Evolutionary conservation across 2,329 filamentous ascomycete genomes (phyloP).

Genomic region (Pseudogymnoascus sp.): DNA sequence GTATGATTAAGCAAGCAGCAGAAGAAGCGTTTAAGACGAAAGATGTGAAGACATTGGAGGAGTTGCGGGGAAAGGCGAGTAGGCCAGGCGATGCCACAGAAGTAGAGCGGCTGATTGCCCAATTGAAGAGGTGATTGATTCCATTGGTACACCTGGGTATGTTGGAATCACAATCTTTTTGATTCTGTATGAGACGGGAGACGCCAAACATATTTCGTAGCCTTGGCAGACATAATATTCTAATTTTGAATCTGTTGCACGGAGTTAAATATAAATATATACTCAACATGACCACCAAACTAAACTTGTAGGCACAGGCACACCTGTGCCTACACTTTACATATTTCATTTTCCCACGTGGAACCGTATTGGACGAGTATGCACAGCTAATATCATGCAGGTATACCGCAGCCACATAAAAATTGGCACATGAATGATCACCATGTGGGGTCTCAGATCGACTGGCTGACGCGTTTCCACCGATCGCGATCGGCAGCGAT

Average conservation of each 20-base stretch:
- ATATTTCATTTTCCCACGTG: not conserved
- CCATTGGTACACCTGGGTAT: not conserved
- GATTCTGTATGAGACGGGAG: not conserved
- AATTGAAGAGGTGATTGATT: conserved; percentile 42
- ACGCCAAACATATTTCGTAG: not conserved
- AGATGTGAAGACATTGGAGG: conserved; percentile 67
- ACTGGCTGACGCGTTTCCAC: conserved; percentile 1
- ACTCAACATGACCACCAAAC: not conserved
- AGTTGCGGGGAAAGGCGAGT: conserved; percentile 66
- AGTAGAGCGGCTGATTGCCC: conserved; percentile 69
- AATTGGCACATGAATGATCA: not conserved
- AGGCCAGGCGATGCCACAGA: conserved; percentile 62
- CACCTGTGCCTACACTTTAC: not conserved
- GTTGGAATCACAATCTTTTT: not conserved
- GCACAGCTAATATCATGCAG: not conserved
- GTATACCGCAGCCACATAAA: not conserved
- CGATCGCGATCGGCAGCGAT: conserved; percentile 1
- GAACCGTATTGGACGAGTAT: not conserved
- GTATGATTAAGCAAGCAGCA: conserved; percentile 77
- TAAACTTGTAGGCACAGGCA: not conserved
- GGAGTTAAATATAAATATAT: not conserved
- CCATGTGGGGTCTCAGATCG: conserved; percentile 5
- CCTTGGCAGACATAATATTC: not conserved
- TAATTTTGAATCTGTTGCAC: not conserved
- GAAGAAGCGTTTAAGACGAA: conserved; percentile 83